A percentile compares a stretch with the other conserved stretches of the same genome.
Evolutionary conservation across 2,329 filamentous ascomycete species (phyloP).

Genomic region (Colletotrichum zoysiae): DNA sequence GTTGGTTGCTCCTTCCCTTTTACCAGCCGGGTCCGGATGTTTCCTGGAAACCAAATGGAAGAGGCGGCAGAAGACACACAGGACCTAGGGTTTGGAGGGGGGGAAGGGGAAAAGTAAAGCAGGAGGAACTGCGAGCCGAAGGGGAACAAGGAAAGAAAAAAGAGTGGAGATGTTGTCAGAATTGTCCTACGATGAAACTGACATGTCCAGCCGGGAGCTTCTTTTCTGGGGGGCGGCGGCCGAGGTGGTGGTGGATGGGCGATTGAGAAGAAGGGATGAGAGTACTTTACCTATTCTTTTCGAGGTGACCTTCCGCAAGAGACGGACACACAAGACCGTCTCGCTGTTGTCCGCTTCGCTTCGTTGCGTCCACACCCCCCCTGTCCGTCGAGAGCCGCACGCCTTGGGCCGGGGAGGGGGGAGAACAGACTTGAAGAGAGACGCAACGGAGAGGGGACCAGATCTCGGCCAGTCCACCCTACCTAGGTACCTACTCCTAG

Average conservation of each 20-base stretch:
- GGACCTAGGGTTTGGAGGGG: too few species aligned
- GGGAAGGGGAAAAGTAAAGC: not conserved
- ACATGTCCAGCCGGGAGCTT: conserved; percentile 35
- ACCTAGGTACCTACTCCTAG: not conserved
- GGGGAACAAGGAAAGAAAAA: conserved; percentile 14
- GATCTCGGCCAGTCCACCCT: conserved; percentile 14
- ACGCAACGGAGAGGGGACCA: conserved; percentile 3
- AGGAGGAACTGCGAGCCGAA: conserved; percentile 15
- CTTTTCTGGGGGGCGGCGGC: conserved; percentile 11
- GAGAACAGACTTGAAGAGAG: conserved; percentile 3
- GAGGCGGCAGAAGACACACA: conserved; percentile 15
- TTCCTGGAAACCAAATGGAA: conserved; percentile 27
- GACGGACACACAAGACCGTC: not conserved
- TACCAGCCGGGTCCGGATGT: conserved; percentile 9
- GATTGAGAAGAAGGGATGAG: conserved; percentile 38
- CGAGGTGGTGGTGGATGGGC: conserved; percentile 25
- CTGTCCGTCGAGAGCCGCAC: conserved; percentile 23
- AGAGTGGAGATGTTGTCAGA: conserved; percentile 39
- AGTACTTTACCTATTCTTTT: conserved; percentile 18
- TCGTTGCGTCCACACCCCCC: conserved; percentile 28
- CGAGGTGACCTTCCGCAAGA: conserved; percentile 24
- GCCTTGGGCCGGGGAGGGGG: conserved; percentile 10
- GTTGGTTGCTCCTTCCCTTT: conserved; percentile 12
- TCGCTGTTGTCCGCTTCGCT: not conserved
- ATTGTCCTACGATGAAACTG: conserved; percentile 42